A percentile compares a stretch with the other conserved stretches of the same genome.
Evolutionary conservation across 164 flowering plant species (phyloP).

Genomic region (Umbilicus rupestris): DNA sequence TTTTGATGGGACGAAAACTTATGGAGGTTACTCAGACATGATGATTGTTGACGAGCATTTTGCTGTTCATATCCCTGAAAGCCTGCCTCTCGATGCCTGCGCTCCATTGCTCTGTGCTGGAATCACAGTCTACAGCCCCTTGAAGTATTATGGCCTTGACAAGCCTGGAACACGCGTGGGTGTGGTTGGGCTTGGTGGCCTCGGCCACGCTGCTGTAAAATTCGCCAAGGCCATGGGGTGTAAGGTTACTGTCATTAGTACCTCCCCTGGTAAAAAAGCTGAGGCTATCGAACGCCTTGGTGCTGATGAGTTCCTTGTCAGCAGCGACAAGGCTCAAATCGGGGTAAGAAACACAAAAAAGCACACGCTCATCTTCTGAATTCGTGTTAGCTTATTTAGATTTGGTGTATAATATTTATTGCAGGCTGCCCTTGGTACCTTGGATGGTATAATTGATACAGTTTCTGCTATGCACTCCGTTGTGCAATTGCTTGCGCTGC

Average conservation of each 20-base stretch:
- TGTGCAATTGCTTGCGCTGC: slow-evolving; percentile 24
- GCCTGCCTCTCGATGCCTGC: slow-evolving; percentile 29
- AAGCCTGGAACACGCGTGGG: slow-evolving; percentile 36
- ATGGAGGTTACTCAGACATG: slow-evolving; percentile 32
- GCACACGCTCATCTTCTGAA: background rate
- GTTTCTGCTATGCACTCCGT: slow-evolving; percentile 36
- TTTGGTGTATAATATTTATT: background rate
- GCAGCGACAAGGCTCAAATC: slow-evolving; percentile 36
- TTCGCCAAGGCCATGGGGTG: slow-evolving; percentile 50
- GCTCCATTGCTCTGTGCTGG: slow-evolving; percentile 47
- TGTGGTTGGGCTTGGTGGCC: slow-evolving; percentile 50
- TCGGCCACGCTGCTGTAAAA: slow-evolving; percentile 51
- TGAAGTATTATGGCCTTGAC: slow-evolving; percentile 27
- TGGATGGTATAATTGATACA: slow-evolving; percentile 44
- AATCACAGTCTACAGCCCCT: slow-evolving; percentile 39
- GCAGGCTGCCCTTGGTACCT: slow-evolving; percentile 31
- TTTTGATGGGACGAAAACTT: slow-evolving; percentile 23
- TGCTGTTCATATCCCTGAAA: slow-evolving; percentile 32
- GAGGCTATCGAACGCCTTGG: slow-evolving; percentile 50
- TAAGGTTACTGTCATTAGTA: slow-evolving; percentile 65
- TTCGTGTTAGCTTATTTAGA: background rate
- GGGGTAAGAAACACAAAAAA: slow-evolving; percentile 18
- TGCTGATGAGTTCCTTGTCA: slow-evolving; percentile 49
- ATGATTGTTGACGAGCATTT: slow-evolving; percentile 29
- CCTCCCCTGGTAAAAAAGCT: slow-evolving; percentile 43